Evolutionary conservation across 1,139 yeast genomes (phyloP), one percentile per base, ranked within the genome.

Genomic region (Diutina catenulata): DNA sequence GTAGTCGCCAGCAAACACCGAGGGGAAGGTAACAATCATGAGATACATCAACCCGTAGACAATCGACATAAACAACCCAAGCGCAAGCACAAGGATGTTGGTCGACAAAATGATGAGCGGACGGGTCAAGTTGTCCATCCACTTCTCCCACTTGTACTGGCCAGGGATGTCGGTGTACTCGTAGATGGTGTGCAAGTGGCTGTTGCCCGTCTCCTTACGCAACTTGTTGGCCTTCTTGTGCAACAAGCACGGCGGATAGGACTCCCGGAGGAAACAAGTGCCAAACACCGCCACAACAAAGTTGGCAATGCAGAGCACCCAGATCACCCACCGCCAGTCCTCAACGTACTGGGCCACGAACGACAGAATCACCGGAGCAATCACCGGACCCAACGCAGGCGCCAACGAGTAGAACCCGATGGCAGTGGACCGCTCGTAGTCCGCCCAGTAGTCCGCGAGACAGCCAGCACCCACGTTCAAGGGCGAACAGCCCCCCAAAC

Each of bases 401-500:
- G 79, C 77, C 22, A 75, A 49, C 1, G 75, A 64, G 51, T 71
- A 77, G n/a, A 73, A 54, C 0, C 79, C 76, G 63, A 77, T 60
- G 2, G 83, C 82, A 24, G 61, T 49, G 37, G 71, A 74, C 37
- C 84, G 60, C 33, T 70, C 63, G 25, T 56, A 49, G 44, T 74
- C 75, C 37, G 61, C 60, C 56, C 68, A 78, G 41, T 76, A 52
- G 49, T 78, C 86, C n/a, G 80, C 79, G 37, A 78, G 52, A 4
- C 76, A 69, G 24, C 84, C 86, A 1, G 81, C 82, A n/a, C 82
- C 81, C n/a, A 76, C 78, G 39, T 76, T 72, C 36, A 77, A 56
- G 1, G 83, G 75, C 1, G 81, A 77, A 40, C 78, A 70, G 3
- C 80, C 80, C n/a, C 78, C 76, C 22, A 70, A 53, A 2, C 86